These are phyloP conservation scores for Triticum monococcum DNA, from an alignment of 176 grass and related monocot genomes.

Conservation along the genomic window DNA sequence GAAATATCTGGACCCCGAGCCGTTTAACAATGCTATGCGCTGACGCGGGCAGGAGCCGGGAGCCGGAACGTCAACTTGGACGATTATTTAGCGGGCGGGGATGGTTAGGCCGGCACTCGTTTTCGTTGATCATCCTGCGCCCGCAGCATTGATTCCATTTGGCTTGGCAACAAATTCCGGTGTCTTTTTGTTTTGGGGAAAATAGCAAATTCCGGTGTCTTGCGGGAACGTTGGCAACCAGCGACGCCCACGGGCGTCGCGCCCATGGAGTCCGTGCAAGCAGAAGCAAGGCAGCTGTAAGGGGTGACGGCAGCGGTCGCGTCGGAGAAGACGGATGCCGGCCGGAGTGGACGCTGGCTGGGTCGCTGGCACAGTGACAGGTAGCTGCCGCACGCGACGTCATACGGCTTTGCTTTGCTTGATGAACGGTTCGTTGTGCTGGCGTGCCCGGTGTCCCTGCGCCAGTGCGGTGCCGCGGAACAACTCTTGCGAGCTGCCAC, in stretches of 20 bases:
- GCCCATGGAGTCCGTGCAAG: background rate
- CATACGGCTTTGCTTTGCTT: background rate
- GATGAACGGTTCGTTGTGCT: background rate
- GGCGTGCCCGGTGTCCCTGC: background rate
- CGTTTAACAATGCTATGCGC: background rate
- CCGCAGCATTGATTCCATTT: background rate
- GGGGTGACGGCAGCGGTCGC: background rate
- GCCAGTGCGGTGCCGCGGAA: background rate
- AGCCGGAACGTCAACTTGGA: background rate
- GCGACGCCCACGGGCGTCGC: background rate
- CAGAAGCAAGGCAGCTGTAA: background rate
- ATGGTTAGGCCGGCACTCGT: slow-evolving; percentile 5
- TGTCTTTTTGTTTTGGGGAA: background rate
- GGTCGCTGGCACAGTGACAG: background rate
- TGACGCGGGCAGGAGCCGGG: background rate
- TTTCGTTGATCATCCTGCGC: background rate
- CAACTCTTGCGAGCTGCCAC: background rate
- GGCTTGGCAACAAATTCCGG: background rate
- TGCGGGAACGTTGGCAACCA: background rate
- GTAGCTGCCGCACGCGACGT: background rate
- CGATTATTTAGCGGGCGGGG: background rate
- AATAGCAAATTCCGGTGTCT: background rate
- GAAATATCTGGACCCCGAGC: slow-evolving; percentile 4
- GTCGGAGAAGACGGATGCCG: background rate
- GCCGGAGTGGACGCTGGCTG: background rate